phyloP scores from a whole-genome alignment of 257 asterid species.

The Solanum acaule region DNA sequence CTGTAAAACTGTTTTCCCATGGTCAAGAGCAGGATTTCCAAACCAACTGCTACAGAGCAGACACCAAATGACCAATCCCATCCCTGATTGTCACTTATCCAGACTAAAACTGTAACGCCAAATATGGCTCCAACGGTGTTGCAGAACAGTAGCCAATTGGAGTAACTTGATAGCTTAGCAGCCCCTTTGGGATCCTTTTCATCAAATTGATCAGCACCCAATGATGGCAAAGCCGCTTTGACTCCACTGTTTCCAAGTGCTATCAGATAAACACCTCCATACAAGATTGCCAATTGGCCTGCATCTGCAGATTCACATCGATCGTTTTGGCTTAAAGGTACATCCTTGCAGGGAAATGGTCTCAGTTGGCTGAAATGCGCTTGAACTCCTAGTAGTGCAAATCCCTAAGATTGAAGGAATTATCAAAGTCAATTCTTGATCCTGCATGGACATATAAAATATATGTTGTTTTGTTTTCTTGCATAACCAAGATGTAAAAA shows the following conservation, averaged over 20 bases:
- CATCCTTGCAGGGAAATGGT: constrained; percentile 62
- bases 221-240: constrained; percentile 59
- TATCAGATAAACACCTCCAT: constrained; percentile 43
- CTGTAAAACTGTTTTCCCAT: constrained; percentile 43
- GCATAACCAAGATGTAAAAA: not conserved
- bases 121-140: constrained; percentile 37
- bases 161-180: constrained; percentile 53
- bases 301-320: constrained; percentile 32
- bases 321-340: constrained; percentile 4
- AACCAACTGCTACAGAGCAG: constrained; percentile 35
- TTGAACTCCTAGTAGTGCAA: constrained; percentile 48
- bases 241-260: constrained; percentile 55
- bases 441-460: not conserved
- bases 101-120: constrained; percentile 65
- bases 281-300: constrained; percentile 40
- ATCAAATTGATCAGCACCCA: constrained; percentile 75
- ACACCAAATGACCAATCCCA: constrained; percentile 74
- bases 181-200: constrained; percentile 44
- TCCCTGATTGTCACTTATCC: constrained; percentile 54
- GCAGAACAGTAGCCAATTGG: constrained; percentile 54
- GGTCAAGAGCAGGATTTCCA: constrained; percentile 27
- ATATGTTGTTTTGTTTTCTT: not conserved
- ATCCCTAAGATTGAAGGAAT: constrained; percentile 36
- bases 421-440: not conserved
- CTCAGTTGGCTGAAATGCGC: constrained; percentile 52